Base-by-base conservation (phyloP, 2,329 filamentous ascomycete genomes). In the Cordyceps cateniannulata region DNA sequence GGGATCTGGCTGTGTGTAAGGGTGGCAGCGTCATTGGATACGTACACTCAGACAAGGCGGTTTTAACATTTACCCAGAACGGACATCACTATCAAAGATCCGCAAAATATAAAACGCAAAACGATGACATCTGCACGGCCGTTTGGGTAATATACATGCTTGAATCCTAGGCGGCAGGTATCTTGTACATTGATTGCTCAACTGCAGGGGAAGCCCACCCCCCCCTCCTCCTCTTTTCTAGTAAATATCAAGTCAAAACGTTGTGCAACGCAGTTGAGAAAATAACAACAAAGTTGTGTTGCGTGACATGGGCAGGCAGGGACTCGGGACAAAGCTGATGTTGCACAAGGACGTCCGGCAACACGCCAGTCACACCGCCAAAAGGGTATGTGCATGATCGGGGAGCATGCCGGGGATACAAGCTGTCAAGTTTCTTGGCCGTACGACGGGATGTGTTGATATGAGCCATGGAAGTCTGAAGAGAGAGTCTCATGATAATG, bases 361-460 rank as follows among this genome's bases (percentile, higher is more conserved):
- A 51, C 47, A 44, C 48, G 47, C 9, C 18, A 53, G 49, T 45
- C 57, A 52, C 57, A 59, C 57, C 57, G 57, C 57, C 38, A 25
- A 25, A 50, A 53, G 49, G 40, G 1, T 20, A 47, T 20, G 49
- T 53, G 49, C 57, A 52, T 47, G 45, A 52, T 52, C 48, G 5
- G 18, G 14, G 32, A 38, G 38, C 27, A 24, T 5, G 38, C 10
- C n/a, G 14, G 48, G n/a, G 12, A 47, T 27, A 44, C 27, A 45
- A 53, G 29, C 45, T 42, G 44, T 40, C 45, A 49, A 48, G 22
- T 3, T 40, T 54, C 18, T 10, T 51, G 18, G 16, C 1, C 20
- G 44, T 40, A 25, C 18, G 18, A 24, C 32, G 25, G 3, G 7
- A 20, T 16, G 44, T n/a, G 29, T 3, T 7, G 18, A 24, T 1